These are phyloP conservation scores for Xerocomellus dryophilus DNA, from an alignment of 768 basidiomycete genomes.

Conservation along the genomic window DNA sequence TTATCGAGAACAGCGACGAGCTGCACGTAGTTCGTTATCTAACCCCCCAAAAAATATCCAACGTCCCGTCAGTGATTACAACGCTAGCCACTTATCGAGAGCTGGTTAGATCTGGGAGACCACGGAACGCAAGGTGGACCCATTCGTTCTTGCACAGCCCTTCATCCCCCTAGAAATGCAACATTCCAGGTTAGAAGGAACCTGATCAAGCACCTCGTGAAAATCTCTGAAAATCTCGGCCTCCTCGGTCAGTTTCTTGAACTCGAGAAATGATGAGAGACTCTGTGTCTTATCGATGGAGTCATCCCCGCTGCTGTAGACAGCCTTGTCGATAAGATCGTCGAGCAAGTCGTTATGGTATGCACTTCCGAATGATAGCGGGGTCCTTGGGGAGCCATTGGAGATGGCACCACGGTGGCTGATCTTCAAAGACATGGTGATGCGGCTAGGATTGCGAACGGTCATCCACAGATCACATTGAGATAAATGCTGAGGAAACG, in stretches of 20 bases:
- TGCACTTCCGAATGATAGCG: too few species aligned
- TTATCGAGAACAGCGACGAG: constrained; percentile 11
- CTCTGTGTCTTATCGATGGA: constrained; percentile 4
- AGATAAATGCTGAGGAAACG: too few species aligned
- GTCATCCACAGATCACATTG: background rate
- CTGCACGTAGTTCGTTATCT: constrained; percentile 1
- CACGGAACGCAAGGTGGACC: too few species aligned
- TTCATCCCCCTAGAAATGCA: too few species aligned
- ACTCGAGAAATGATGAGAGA: constrained; percentile 17
- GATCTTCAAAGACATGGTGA: constrained; percentile 10
- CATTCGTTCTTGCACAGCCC: too few species aligned
- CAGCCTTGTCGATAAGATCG: too few species aligned
- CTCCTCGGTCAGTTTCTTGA: constrained; percentile 25
- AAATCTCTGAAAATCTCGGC: constrained; percentile 20
- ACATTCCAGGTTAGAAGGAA: background rate
- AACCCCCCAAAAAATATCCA: background rate
- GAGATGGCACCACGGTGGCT: too few species aligned
- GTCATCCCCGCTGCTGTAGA: too few species aligned
- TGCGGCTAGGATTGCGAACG: background rate
- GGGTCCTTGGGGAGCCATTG: too few species aligned
- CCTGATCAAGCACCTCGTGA: constrained; percentile 25
- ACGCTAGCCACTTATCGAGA: constrained; percentile 4
- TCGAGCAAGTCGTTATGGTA: too few species aligned
- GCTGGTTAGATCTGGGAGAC: too few species aligned
- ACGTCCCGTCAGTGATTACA: background rate